Percentiles rank a stretch among this genome's conserved stretches.
phyloP scores from a whole-genome alignment of 1,284 basidiomycete genomes.

The Ceratobasidium sp. region DNA sequence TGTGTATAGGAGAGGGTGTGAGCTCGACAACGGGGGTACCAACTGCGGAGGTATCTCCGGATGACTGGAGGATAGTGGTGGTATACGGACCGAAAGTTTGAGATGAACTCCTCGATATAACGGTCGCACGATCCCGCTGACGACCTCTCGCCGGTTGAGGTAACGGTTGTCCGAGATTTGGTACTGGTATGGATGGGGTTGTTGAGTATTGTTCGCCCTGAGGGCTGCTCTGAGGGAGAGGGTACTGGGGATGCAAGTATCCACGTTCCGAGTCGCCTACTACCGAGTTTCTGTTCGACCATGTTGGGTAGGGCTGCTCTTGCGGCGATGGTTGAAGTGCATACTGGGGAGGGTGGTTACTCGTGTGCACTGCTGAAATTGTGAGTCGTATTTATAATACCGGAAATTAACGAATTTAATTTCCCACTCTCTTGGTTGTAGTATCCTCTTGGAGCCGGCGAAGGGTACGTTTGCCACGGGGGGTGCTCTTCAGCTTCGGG shows the following conservation, averaged over 20 bases:
- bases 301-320: neutral
- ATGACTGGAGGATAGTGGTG: constrained; percentile 2
- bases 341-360: constrained; percentile 14
- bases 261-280: neutral
- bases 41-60: neutral
- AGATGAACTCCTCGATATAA: neutral
- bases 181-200: neutral
- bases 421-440: constrained; percentile 39
- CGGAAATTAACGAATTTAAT: constrained; percentile 36
- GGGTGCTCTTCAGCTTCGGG: neutral
- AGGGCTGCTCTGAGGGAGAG: neutral
- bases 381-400: constrained; percentile 28
- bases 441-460: neutral
- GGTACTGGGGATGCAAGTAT: neutral
- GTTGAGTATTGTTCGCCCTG: neutral
- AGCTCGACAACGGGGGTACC: constrained; percentile 4
- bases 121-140: neutral
- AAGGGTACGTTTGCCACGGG: constrained; percentile 10
- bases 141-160: neutral
- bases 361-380: neutral
- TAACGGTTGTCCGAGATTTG: neutral
- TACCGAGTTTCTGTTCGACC: neutral
- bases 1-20: neutral
- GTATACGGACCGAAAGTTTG: constrained; percentile 36
- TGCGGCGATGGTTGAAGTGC: neutral